Evolutionary conservation across 2,329 filamentous ascomycete genomes (phyloP), one percentile per base, ranked within the genome.

Genomic region (Colletotrichum trifolii): DNA sequence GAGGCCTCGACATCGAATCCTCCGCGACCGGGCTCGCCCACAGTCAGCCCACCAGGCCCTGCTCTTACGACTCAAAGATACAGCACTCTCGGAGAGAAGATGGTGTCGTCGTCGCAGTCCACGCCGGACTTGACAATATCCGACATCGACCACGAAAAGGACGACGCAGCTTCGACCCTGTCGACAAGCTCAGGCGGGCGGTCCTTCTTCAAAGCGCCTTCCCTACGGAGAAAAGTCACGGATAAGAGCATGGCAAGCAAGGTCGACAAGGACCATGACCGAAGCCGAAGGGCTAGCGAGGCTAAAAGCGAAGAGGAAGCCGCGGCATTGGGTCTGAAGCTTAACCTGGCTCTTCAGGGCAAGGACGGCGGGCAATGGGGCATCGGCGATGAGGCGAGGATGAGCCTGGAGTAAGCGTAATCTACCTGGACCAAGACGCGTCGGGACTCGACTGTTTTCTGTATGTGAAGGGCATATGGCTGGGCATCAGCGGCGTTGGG

Each of bases 361-460:
- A 81, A 78, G 72, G 87, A 85, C 69, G 89, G 80, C 69, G 85
- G 77, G 3, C 86, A 87, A 71, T 94, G 93, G 89, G 92, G 92
- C 0, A 85, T 96, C 54, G 91, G 92, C 1, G 94, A 97, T 74
- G 93, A 97, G 73, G 88, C 91, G 33, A 85, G 90, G 72, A 96
- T 97, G 91, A 91, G 89, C 38, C 79, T 97, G 69, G 93, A 95
- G 76, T 95, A 75, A 60, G 13, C 33, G 39, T 45, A 10, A 12
- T 33, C n/a, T 17, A 39, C 15, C 36, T 7, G 13, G 15, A 42
- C 36, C 40, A 10, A 33, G 39, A 10, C 33, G 33, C 49, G 10
- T 43, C 33, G 35, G 54, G 47, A 34, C 17, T 35, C 25, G 25
- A 25, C 25, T 25, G 25, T 25, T 25, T 25, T 25, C 25, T 25